Conservation (phyloP, 1,139 yeast species). For the Kodamaea derodonti region DNA sequence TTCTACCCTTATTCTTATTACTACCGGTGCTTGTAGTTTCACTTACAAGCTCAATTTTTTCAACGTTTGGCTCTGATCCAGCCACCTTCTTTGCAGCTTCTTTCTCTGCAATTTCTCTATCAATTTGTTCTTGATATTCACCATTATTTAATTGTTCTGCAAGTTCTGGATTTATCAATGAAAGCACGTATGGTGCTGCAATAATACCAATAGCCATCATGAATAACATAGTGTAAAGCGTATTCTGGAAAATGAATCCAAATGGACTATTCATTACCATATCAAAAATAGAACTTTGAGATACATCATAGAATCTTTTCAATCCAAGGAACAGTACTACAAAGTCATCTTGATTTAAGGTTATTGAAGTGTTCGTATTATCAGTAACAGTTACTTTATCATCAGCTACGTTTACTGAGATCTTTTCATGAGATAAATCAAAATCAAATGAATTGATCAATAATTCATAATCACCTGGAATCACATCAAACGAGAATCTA, state of each 20-base stretch:
- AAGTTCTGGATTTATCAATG: conserved; percentile 35
- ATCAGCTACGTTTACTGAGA: conserved; percentile 21
- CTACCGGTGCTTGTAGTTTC: not conserved
- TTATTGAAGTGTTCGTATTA: not conserved
- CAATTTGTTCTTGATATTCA: conserved; percentile 7
- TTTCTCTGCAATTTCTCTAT: conserved; percentile 6
- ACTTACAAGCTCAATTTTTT: not conserved
- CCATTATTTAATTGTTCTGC: conserved; percentile 31
- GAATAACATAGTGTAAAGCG: conserved; percentile 34
- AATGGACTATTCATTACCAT: conserved; percentile 41
- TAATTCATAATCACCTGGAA: conserved; percentile 34
- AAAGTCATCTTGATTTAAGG: conserved; percentile 19
- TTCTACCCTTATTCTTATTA: not conserved
- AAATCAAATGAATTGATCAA: conserved; percentile 37
- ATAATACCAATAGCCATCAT: conserved; percentile 26
- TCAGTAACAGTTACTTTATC: conserved; percentile 3
- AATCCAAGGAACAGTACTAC: conserved; percentile 17
- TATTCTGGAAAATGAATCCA: conserved; percentile 40
- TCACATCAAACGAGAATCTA: conserved; percentile 24
- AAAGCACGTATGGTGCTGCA: conserved; percentile 32
- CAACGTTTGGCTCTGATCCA: not conserved
- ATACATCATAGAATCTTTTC: conserved; percentile 35
- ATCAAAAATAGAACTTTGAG: conserved; percentile 29
- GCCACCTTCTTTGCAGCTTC: conserved; percentile 1
- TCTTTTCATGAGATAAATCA: conserved; percentile 23